Evolutionary conservation across 768 basidiomycete species (phyloP).

Genomic region (Tulasnella sp.): DNA sequence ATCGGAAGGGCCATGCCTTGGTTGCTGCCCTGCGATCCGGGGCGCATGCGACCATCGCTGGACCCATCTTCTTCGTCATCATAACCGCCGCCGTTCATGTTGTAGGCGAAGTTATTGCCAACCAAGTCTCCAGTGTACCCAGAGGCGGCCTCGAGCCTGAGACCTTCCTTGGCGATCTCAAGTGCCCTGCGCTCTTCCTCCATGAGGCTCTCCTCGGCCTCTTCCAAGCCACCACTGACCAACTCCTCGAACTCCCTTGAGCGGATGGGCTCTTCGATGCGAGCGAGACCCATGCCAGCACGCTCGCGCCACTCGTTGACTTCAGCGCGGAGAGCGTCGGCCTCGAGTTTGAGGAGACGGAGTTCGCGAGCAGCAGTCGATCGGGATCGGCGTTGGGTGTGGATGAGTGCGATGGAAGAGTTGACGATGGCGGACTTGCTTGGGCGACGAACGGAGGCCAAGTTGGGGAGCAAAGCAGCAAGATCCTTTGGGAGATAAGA

Average conservation of each 20-base stretch:
- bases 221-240: slow-evolving; percentile 20
- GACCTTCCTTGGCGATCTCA: slow-evolving; percentile 15
- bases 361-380: slow-evolving; percentile 73
- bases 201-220: slow-evolving; percentile 19
- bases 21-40: slow-evolving; percentile 7
- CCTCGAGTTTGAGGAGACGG: slow-evolving; percentile 63
- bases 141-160: not conserved
- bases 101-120: not conserved
- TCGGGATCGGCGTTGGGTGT: slow-evolving; percentile 70
- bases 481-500: slow-evolving; percentile 47
- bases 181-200: slow-evolving; percentile 21
- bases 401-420: slow-evolving; percentile 82
- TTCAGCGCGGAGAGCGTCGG: slow-evolving; percentile 79
- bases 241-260: slow-evolving; percentile 49
- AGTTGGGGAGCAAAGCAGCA: slow-evolving; percentile 81
- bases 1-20: not conserved
- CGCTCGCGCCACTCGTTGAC: slow-evolving; percentile 89
- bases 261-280: slow-evolving; percentile 60
- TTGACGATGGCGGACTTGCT: slow-evolving; percentile 97
- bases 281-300: slow-evolving; percentile 39
- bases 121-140: not conserved
- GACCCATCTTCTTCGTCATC: slow-evolving; percentile 11
- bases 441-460: slow-evolving; percentile 83
- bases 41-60: slow-evolving; percentile 7
- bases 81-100: not conserved